phyloP scores from a whole-genome alignment of 1,139 yeast genomes.

The Blastobotrys apis region DNA sequence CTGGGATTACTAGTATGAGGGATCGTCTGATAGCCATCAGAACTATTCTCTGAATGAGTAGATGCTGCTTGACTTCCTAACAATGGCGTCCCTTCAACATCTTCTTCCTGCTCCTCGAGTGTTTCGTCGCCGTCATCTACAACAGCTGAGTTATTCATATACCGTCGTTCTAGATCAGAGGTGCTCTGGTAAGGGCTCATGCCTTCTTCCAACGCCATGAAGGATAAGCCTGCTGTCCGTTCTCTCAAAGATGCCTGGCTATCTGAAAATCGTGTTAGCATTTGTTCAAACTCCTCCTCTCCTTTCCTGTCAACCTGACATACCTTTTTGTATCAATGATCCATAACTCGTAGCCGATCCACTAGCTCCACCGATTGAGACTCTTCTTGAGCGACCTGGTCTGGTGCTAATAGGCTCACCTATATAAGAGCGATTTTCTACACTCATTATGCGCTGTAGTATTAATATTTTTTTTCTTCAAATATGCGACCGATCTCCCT shows the following conservation, averaged over 20 bases:
- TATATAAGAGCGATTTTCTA: constrained; percentile 1
- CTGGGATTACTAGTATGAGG: neutral
- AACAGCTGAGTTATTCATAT: neutral
- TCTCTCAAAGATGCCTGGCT: constrained; percentile 47
- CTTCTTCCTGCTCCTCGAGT: constrained; percentile 13
- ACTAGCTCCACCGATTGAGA: constrained; percentile 9
- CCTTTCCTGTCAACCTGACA: neutral
- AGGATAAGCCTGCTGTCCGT: constrained; percentile 60
- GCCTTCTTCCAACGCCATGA: constrained; percentile 49
- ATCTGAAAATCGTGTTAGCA: constrained; percentile 1
- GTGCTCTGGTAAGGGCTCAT: constrained; percentile 14
- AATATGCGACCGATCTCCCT: too few species aligned
- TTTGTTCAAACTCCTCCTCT: neutral
- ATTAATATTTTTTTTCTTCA: neutral
- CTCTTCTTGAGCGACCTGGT: constrained; percentile 9
- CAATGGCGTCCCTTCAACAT: constrained; percentile 1
- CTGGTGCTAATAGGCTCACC: neutral
- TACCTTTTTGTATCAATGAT: constrained; percentile 6
- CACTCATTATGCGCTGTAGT: constrained; percentile 3
- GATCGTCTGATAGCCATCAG: neutral
- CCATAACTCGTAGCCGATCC: constrained; percentile 3
- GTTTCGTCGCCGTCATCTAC: constrained; percentile 5
- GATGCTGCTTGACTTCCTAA: neutral
- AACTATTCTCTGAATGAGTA: neutral
- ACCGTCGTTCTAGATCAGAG: neutral